Evolutionary conservation across 2,329 filamentous ascomycete species (phyloP).

Genomic region (Pestalotiopsis sp.): DNA sequence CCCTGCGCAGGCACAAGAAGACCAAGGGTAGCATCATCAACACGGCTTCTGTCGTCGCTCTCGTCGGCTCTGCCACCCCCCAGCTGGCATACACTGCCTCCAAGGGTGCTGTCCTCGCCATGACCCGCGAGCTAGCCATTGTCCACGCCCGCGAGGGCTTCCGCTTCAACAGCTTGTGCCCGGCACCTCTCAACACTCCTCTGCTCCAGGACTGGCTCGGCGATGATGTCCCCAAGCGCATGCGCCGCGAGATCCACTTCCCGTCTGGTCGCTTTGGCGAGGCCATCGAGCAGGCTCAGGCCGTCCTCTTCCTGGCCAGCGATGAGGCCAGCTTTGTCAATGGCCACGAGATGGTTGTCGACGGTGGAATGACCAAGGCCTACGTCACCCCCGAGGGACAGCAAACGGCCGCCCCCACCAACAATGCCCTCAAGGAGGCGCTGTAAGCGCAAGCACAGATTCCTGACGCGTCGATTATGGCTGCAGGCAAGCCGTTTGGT

Average conservation of each 20-base stretch:
- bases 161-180: conserved; percentile 89
- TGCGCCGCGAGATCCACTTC: conserved; percentile 86
- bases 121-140: conserved; percentile 89
- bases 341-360: conserved; percentile 89
- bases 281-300: conserved; percentile 90
- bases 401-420: conserved; percentile 54
- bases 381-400: conserved; percentile 74
- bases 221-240: conserved; percentile 79
- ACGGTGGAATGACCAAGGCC: conserved; percentile 93
- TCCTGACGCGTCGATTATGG: not conserved
- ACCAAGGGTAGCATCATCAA: conserved; percentile 83
- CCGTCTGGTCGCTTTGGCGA: conserved; percentile 87
- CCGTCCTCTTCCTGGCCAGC: conserved; percentile 83
- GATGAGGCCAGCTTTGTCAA: conserved; percentile 92
- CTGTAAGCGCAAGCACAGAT: conserved; percentile 29
- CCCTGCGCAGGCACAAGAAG: conserved; percentile 81
- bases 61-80: conserved; percentile 84
- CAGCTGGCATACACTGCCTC: conserved; percentile 92
- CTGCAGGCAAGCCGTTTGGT: not conserved
- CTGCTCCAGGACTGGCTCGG: conserved; percentile 93
- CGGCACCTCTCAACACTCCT: conserved; percentile 89
- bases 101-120: conserved; percentile 88
- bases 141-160: conserved; percentile 88
- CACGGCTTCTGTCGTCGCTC: conserved; percentile 85
- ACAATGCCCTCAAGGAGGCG: conserved; percentile 58